A percentile compares a stretch with the other conserved stretches of the same genome.
These are phyloP conservation scores for Monilinia laxa DNA, from an alignment of 2,329 filamentous ascomycete genomes.

Conservation along the genomic window DNA sequence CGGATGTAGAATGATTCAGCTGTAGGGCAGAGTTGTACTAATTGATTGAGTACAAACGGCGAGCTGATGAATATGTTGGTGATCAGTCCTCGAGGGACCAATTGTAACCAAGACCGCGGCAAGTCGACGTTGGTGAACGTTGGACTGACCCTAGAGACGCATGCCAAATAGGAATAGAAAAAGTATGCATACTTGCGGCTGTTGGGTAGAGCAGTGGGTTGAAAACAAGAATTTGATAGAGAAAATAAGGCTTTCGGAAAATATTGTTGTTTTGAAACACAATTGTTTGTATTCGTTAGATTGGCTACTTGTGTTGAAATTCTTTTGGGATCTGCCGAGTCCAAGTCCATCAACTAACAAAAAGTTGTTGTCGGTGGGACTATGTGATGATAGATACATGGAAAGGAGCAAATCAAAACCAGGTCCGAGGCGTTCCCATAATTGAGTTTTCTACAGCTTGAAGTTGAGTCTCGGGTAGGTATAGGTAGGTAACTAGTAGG, in stretches of 20 bases:
- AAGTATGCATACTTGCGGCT: constrained; percentile 19
- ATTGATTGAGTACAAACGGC: constrained; percentile 21
- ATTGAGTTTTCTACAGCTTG: background rate
- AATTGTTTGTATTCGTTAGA: constrained; percentile 8
- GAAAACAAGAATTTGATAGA: background rate
- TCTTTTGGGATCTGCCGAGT: constrained; percentile 1
- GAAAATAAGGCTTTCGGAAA: background rate
- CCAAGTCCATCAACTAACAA: constrained; percentile 7
- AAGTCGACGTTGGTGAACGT: constrained; percentile 28
- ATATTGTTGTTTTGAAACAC: background rate
- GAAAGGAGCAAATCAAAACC: background rate
- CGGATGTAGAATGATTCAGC: constrained; percentile 23
- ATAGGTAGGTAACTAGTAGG: background rate
- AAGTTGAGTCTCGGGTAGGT: background rate
- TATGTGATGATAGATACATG: background rate
- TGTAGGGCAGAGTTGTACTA: constrained; percentile 25
- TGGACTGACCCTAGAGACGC: constrained; percentile 21
- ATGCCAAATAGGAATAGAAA: constrained; percentile 15
- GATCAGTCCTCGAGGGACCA: constrained; percentile 24
- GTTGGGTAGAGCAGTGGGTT: background rate
- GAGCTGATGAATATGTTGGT: constrained; percentile 23
- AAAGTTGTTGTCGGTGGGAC: background rate
- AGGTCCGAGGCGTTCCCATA: constrained; percentile 9
- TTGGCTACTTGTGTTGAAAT: background rate
- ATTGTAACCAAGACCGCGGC: constrained; percentile 27